Conservation (phyloP, 495 filamentous ascomycete species). For the Xylaria sp. region DNA sequence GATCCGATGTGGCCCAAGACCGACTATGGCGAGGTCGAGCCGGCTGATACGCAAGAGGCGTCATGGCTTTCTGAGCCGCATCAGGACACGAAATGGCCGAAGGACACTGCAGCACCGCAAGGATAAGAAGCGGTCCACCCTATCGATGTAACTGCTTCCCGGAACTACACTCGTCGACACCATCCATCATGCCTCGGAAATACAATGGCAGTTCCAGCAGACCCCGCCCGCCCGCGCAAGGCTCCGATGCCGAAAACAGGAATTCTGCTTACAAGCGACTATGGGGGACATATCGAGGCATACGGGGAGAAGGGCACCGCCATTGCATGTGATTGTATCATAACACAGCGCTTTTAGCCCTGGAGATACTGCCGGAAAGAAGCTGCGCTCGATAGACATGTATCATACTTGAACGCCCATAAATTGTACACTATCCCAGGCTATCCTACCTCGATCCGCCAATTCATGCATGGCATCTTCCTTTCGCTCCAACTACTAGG, state of each 20-base stretch:
- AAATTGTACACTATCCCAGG: constrained; percentile 3
- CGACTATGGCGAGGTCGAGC: constrained; percentile 49
- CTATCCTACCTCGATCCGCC: not conserved
- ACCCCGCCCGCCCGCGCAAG: not conserved
- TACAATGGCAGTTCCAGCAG: not conserved
- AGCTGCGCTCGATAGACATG: constrained; percentile 8
- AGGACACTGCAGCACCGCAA: constrained; percentile 48
- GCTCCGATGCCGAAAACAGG: not conserved
- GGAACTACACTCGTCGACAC: not conserved
- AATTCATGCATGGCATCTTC: not conserved
- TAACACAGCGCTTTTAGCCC: not conserved
- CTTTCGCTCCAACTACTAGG: not conserved
- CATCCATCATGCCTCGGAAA: not conserved
- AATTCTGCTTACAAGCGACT: not conserved
- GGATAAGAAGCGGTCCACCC: constrained; percentile 48
- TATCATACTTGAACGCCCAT: constrained; percentile 7
- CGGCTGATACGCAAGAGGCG: constrained; percentile 58
- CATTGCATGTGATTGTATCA: constrained; percentile 8
- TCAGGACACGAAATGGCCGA: constrained; percentile 46
- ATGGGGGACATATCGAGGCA: not conserved
- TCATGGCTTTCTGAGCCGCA: constrained; percentile 54
- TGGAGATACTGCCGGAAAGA: not conserved
- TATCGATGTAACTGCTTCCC: constrained; percentile 37
- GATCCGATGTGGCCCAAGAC: constrained; percentile 54
- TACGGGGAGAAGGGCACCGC: not conserved